Percentiles rank a stretch among this genome's conserved stretches.
phyloP scores from a whole-genome alignment of 139 green algal genomes.

The Asterochloris sp. region DNA sequence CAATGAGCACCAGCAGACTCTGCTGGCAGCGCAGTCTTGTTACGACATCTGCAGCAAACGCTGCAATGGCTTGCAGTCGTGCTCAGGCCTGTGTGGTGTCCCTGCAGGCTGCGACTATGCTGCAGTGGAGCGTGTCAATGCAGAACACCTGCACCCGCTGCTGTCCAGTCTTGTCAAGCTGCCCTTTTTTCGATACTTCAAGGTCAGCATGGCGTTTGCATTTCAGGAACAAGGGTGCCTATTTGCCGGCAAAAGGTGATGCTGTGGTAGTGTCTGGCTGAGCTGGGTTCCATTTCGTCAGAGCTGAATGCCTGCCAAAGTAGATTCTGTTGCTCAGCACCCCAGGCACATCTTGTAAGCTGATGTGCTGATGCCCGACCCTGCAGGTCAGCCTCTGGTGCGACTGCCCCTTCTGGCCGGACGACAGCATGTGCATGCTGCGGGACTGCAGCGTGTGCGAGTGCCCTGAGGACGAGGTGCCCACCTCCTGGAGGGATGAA shows the following conservation, averaged over 20 bases:
- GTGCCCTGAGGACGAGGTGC: conserved; percentile 80
- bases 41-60: not conserved
- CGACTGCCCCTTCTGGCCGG: conserved; percentile 93
- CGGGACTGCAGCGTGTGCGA: conserved; percentile 82
- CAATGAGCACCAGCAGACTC: not conserved
- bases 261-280: not conserved
- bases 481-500: conserved; percentile 60
- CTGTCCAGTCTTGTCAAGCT: conserved; percentile 64
- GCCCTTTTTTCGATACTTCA: conserved; percentile 93
- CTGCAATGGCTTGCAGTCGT: not conserved
- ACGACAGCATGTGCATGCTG: conserved; percentile 91
- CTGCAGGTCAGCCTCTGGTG: conserved; percentile 59
- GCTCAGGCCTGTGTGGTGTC: too few species aligned
- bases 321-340: not conserved
- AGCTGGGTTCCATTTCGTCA: not conserved
- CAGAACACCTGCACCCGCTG: conserved; percentile 53
- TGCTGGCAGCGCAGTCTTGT: not conserved
- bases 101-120: conserved; percentile 73
- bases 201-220: conserved; percentile 34
- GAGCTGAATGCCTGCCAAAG: not conserved
- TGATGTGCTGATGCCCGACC: not conserved
- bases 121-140: conserved; percentile 68
- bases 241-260: not conserved
- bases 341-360: not conserved
- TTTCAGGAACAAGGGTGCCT: not conserved